phyloP scores from a whole-genome alignment of 331 rosid genomes.

The Quercus phellos region DNA sequence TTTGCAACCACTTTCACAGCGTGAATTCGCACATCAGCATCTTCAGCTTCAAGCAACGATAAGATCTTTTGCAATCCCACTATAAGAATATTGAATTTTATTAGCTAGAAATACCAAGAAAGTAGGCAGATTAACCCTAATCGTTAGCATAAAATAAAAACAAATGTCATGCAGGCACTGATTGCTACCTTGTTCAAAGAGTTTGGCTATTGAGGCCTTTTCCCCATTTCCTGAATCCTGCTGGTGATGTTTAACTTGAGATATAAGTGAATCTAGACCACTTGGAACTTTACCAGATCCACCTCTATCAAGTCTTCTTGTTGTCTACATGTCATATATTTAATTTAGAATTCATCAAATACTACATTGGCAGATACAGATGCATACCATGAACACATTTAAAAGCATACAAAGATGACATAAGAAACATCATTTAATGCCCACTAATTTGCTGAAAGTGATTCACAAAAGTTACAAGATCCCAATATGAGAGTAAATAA shows the following conservation, averaged over 20 bases:
- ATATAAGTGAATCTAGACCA: constrained; percentile 56
- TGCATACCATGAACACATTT: constrained; percentile 6
- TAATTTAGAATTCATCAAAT: constrained; percentile 6
- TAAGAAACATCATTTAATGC: not conserved
- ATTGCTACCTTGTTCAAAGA: constrained; percentile 90
- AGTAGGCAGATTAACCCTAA: constrained; percentile 5
- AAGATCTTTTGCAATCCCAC: constrained; percentile 98
- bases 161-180: constrained; percentile 7
- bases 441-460: not conserved
- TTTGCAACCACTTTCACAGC: constrained; percentile 99
- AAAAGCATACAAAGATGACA: not conserved
- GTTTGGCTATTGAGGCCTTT: constrained; percentile 89
- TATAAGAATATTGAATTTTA: constrained; percentile 30
- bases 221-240: constrained; percentile 71
- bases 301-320: constrained; percentile 47
- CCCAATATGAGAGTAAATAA: not conserved
- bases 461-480: not conserved
- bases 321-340: constrained; percentile 47
- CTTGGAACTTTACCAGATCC: constrained; percentile 50
- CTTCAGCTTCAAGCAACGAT: constrained; percentile 96
- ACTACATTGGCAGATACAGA: not conserved
- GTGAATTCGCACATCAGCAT: constrained; percentile 85
- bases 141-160: constrained; percentile 6
- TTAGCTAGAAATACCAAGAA: constrained; percentile 28
- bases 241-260: constrained; percentile 60